Evolutionary conservation across 2,329 filamentous ascomycete species (phyloP), one percentile per base, ranked within the genome.

Genomic region (Colletotrichum paranaense): DNA sequence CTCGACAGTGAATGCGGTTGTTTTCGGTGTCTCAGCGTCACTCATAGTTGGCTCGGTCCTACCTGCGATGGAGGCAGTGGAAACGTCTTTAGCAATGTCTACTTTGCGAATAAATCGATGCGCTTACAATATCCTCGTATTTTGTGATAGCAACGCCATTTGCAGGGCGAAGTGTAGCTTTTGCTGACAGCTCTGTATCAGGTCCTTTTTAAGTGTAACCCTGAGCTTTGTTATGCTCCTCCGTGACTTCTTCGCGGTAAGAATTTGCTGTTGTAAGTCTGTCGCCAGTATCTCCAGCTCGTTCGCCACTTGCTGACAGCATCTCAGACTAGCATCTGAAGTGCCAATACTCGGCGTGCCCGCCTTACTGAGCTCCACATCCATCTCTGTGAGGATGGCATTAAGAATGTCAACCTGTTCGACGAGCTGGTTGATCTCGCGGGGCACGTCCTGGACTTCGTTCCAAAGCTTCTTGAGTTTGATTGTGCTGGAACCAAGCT

Each of bases 401-500:
- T 38, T 38, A 8, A 62, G 22, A 0, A 74, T 19, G 2, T 75
- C 73, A 1, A 74, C 26, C 9, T 62, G 56, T 12, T n/a, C 32
- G 16, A 75, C 12, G 3, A 74, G 46, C 1, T 42, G 62, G 1
- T 42, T 35, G 32, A 72, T 68, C n/a, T 64, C 58, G 30, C 68
- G 59, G 14, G 68, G 72, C 5, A 65, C 58, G 4, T 75, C 68
- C 9, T 69, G 49, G 24, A 73, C 58, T 12, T 75, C 72, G 28
- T 65, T 38, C 66, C 67, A 75, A 0, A 75, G 24, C 12, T 42
- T 30, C 24, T 73, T 69, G 28, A 76, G 4, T 35, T 67, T 74
- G 16, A 71, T 1, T 3, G 62, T 22, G 42, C 64, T 62, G 22
- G 49, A 24, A 28, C 68, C 73, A 7, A 68, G 46, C 2, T 62